Evolutionary conservation across 2,329 filamentous ascomycete species (phyloP), one percentile per base, ranked within the genome.

Genomic region (Leptographium lundbergii): DNA sequence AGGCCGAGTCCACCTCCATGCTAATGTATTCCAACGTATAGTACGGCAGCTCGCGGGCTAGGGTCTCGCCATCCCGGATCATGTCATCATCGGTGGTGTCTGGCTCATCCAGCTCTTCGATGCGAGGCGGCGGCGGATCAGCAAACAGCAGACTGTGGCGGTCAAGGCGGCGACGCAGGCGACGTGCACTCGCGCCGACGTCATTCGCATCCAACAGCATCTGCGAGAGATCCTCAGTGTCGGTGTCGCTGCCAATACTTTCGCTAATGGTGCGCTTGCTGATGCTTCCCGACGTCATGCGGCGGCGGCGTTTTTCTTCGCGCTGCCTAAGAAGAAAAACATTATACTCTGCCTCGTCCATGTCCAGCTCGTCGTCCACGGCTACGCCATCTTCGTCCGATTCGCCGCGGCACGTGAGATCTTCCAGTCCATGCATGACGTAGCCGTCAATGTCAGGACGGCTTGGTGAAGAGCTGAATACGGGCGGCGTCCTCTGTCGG

Each of bases 181-280:
- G 73, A 24, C 77, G 73, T 11, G 77, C 77, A 62, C 75, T 77
- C 17, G 74, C 77, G 17, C 75, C 77, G 11, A 72, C 71, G 58
- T 78, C 75, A 47, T 71, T 68, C 22, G 70, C 64, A 19, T 69
- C 70, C 17, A 71, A 66, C 50, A 72, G 72, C 14, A 73, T 70
- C 59, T 73, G 69, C 6, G 59, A 19, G 54, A 69, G 61, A 55
- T 74, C 72, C 54, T 74, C 72, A 11, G 64, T 66, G 61, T 79
- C 77, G 10, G 75, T 76, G 62, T 79, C 78, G 66, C 76, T 79
- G 59, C 79, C 74, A 42, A 70, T 70, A 59, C 70, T 71, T 66
- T 81, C 78, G 65, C 74, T 78, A 63, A 80, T 75, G 29, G 77
- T 80, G 45, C 78, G 73, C 69, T 81, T 81, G 63, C 77, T 76